Conservation (phyloP, 345 rosid species). For the Conringia planisiliqua region DNA sequence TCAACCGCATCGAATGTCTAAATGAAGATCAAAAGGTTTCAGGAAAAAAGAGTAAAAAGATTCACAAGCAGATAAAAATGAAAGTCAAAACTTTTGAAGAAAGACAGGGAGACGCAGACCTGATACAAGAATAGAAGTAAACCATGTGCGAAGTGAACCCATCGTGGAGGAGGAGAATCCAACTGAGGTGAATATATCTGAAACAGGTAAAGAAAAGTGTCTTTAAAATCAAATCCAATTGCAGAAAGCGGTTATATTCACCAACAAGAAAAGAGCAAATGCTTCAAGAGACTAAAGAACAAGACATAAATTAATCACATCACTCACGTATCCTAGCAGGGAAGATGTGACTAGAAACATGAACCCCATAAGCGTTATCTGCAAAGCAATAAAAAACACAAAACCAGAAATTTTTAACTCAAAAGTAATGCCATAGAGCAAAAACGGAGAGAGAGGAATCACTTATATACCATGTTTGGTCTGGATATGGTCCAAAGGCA, state of each 20-base stretch:
- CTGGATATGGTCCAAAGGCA: slow-evolving; percentile 48
- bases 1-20: slow-evolving; percentile 99
- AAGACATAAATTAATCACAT: slow-evolving; percentile 4
- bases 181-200: slow-evolving; percentile 45
- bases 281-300: slow-evolving; percentile 2
- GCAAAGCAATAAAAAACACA: slow-evolving; percentile 25
- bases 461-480: slow-evolving; percentile 83
- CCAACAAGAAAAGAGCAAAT: background rate
- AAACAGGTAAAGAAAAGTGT: slow-evolving; percentile 8
- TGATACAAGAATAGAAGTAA: slow-evolving; percentile 91
- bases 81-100: background rate
- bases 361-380: slow-evolving; percentile 95
- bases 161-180: slow-evolving; percentile 93
- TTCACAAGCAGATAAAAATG: background rate
- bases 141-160: slow-evolving; percentile 97
- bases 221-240: background rate
- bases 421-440: background rate
- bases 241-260: background rate
- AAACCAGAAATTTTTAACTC: background rate
- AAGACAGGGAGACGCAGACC: slow-evolving; percentile 41
- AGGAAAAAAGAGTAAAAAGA: background rate
- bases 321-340: slow-evolving; percentile 84
- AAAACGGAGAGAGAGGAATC: slow-evolving; percentile 3
- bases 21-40: background rate
- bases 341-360: slow-evolving; percentile 83